Conservation (phyloP, 2,329 filamentous ascomycete genomes). For the Ascochyta koolunga region DNA sequence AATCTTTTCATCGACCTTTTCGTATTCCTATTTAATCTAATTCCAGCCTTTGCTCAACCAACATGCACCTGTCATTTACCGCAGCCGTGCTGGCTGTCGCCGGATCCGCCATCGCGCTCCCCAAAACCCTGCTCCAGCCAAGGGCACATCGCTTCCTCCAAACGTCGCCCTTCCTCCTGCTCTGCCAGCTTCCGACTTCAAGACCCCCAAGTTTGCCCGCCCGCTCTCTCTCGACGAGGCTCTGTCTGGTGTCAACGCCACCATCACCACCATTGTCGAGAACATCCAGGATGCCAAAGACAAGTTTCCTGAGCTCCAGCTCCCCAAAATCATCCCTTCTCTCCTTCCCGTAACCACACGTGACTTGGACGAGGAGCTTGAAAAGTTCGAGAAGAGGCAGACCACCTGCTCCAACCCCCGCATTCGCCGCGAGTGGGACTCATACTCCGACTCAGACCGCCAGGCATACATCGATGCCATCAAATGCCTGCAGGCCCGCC, state of each 20-base stretch:
- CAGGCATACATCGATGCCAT: slow-evolving; percentile 37
- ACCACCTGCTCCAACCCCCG: slow-evolving; percentile 35
- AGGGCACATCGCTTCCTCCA: slow-evolving; percentile 11
- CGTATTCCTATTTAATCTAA: slow-evolving; percentile 18
- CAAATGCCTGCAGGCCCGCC: slow-evolving; percentile 36
- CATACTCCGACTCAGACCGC: slow-evolving; percentile 27
- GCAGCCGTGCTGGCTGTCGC: slow-evolving; percentile 17
- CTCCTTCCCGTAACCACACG: slow-evolving; percentile 5
- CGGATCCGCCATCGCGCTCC: slow-evolving; percentile 15
- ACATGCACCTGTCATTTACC: slow-evolving; percentile 16
- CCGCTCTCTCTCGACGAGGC: slow-evolving; percentile 19
- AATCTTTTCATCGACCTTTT: slow-evolving; percentile 7
- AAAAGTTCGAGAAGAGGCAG: slow-evolving; percentile 22
- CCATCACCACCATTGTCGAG: slow-evolving; percentile 24
- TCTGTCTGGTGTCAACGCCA: slow-evolving; percentile 17
- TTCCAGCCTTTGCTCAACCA: slow-evolving; percentile 11
- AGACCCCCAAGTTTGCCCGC: slow-evolving; percentile 22
- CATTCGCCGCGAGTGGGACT: slow-evolving; percentile 43
- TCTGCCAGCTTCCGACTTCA: slow-evolving; percentile 14
- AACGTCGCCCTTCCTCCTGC: slow-evolving; percentile 7
- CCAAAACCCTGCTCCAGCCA: slow-evolving; percentile 16
- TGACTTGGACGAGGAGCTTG: slow-evolving; percentile 15
- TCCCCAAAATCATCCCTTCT: slow-evolving; percentile 4
- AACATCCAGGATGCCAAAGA: slow-evolving; percentile 17
- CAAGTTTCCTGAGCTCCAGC: slow-evolving; percentile 13